Evolutionary conservation across 148 eudicot species (phyloP).

Genomic region (Rhododendron kiyosumense): DNA sequence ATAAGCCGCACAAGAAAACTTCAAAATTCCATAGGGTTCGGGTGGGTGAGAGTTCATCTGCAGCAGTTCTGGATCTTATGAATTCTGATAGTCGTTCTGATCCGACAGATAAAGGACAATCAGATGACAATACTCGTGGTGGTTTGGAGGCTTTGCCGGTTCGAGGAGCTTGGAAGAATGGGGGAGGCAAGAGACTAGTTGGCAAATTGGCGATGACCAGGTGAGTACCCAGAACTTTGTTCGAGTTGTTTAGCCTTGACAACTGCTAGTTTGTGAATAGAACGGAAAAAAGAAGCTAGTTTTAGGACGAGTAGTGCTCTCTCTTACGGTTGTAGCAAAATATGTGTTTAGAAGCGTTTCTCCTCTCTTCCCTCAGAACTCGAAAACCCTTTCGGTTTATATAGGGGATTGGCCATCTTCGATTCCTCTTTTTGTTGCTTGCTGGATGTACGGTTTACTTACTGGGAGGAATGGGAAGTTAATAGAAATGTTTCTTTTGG

Average conservation of each 20-base stretch:
- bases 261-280: background rate
- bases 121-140: constrained; percentile 18
- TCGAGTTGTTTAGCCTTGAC: background rate
- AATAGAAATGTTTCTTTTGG: background rate
- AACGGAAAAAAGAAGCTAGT: background rate
- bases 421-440: background rate
- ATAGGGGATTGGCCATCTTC: background rate
- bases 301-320: background rate
- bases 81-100: constrained; percentile 33
- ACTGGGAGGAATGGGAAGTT: background rate
- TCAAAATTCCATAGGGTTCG: constrained; percentile 69
- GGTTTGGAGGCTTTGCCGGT: constrained; percentile 32
- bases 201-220: constrained; percentile 23
- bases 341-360: background rate
- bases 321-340: background rate
- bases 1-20: constrained; percentile 59
- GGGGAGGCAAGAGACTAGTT: constrained; percentile 58
- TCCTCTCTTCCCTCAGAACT: background rate
- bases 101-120: constrained; percentile 8
- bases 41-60: constrained; percentile 56
- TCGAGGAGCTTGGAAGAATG: constrained; percentile 65
- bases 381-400: background rate
- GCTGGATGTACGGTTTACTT: background rate
- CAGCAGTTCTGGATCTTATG: constrained; percentile 35
- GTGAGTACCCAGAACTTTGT: constrained; percentile 13